Evolutionary conservation across 2,329 filamentous ascomycete genomes (phyloP).

Genomic region (Arthrocladium fulminans): DNA sequence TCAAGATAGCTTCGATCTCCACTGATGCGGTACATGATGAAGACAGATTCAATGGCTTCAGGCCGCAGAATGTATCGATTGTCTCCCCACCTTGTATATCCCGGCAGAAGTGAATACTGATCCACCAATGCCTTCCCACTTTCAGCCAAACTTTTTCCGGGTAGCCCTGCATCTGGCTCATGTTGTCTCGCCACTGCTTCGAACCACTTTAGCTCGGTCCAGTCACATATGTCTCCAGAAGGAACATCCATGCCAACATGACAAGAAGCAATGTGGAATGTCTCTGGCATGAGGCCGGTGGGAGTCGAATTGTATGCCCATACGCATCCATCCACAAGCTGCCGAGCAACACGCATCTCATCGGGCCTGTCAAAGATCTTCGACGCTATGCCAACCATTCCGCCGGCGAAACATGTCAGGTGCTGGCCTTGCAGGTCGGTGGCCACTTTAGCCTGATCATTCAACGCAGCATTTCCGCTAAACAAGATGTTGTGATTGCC

Average conservation of each 20-base stretch:
- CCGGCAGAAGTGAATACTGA: conserved; percentile 40
- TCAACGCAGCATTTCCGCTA: conserved; percentile 40
- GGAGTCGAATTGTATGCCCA: conserved; percentile 52
- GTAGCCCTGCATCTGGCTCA: conserved; percentile 7
- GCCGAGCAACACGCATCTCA: conserved; percentile 48
- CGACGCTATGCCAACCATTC: conserved; percentile 60
- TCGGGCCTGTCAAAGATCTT: conserved; percentile 48
- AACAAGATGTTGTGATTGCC: conserved; percentile 60
- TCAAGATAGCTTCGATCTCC: conserved; percentile 42
- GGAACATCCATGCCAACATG: conserved; percentile 28
- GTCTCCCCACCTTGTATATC: conserved; percentile 49
- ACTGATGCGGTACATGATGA: conserved; percentile 52
- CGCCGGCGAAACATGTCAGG: conserved; percentile 61
- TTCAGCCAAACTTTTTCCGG: conserved; percentile 14
- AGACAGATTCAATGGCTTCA: conserved; percentile 54
- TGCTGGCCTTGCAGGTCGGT: conserved; percentile 44
- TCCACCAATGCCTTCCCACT: conserved; percentile 30
- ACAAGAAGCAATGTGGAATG: conserved; percentile 43
- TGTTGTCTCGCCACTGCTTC: conserved; percentile 24
- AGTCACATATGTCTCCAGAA: conserved; percentile 29
- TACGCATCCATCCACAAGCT: conserved; percentile 55
- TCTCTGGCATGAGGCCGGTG: conserved; percentile 55
- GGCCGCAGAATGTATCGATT: conserved; percentile 56
- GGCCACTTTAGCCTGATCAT: conserved; percentile 22
- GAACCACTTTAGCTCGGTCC: conserved; percentile 30